phyloP scores from a whole-genome alignment of 768 basidiomycete species.

The Lactarius pseudohatsudake region DNA sequence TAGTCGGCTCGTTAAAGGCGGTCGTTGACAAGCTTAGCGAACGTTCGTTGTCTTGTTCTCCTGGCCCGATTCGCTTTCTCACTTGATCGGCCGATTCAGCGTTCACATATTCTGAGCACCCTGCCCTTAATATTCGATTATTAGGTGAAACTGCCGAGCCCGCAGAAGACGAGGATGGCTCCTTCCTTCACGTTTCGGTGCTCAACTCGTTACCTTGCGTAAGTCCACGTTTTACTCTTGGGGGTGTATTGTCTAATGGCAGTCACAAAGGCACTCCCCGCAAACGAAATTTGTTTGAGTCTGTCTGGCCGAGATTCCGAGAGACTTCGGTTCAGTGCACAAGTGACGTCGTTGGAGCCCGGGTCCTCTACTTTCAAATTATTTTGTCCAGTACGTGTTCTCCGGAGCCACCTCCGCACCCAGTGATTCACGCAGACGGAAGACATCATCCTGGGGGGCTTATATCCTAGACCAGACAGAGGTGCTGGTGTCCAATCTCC shows the following conservation, averaged over 20 bases:
- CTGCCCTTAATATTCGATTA: slow-evolving; percentile 57
- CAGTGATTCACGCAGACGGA: slow-evolving; percentile 8
- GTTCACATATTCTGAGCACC: slow-evolving; percentile 65
- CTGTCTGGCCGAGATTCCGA: slow-evolving; percentile 64
- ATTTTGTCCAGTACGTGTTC: slow-evolving; percentile 66
- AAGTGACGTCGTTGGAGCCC: slow-evolving; percentile 45
- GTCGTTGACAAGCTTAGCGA: slow-evolving; percentile 53
- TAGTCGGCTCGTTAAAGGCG: slow-evolving; percentile 50
- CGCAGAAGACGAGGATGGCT: slow-evolving; percentile 66
- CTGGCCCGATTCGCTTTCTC: not conserved
- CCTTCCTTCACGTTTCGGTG: slow-evolving; percentile 56
- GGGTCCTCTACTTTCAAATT: slow-evolving; percentile 60
- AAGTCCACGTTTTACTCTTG: slow-evolving; percentile 34
- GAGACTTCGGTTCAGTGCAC: slow-evolving; percentile 54
- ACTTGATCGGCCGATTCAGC: slow-evolving; percentile 44
- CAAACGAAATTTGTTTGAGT: slow-evolving; percentile 62
- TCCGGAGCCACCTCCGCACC: not conserved
- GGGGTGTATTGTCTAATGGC: slow-evolving; percentile 41
- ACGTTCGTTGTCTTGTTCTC: slow-evolving; percentile 40
- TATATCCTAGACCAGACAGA: slow-evolving; percentile 70
- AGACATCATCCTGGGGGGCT: slow-evolving; percentile 59
- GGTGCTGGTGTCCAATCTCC: slow-evolving; percentile 60
- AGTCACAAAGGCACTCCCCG: slow-evolving; percentile 39
- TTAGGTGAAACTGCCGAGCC: slow-evolving; percentile 44
- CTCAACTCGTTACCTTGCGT: slow-evolving; percentile 77